phyloP scores from a whole-genome alignment of 768 basidiomycete species.

The Dictyophora rubrovolvata region DNA sequence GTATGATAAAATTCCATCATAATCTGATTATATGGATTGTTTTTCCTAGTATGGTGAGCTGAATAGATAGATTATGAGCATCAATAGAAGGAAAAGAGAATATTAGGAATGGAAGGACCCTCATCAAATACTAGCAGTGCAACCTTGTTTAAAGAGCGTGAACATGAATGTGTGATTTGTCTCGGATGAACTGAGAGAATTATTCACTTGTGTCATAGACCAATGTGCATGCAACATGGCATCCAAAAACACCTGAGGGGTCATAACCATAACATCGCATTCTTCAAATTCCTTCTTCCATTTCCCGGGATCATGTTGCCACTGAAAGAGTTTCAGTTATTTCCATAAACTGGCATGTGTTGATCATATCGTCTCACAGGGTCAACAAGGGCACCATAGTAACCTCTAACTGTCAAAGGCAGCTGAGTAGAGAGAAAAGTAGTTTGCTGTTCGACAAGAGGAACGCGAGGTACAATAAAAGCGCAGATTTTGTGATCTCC shows the following conservation, averaged over 20 bases:
- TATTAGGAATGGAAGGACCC: constrained; percentile 20
- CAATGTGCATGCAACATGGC: constrained; percentile 74
- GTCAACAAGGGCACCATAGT: constrained; percentile 63
- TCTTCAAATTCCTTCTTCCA: constrained; percentile 57
- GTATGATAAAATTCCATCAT: constrained; percentile 47
- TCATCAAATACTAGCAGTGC: constrained; percentile 49
- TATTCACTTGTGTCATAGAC: constrained; percentile 48
- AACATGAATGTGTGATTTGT: background rate
- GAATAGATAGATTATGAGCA: constrained; percentile 3
- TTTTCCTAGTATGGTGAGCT: constrained; percentile 42
- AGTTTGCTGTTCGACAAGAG: constrained; percentile 77
- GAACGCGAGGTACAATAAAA: constrained; percentile 79
- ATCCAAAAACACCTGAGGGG: constrained; percentile 79
- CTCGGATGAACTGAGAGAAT: background rate
- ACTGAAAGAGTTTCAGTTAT: background rate
- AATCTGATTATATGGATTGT: constrained; percentile 47
- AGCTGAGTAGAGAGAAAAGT: constrained; percentile 56
- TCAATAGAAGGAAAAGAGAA: background rate
- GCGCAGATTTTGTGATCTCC: constrained; percentile 48
- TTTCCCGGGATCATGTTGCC: constrained; percentile 17
- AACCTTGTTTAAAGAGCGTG: constrained; percentile 27
- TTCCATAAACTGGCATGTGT: background rate
- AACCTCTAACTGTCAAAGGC: constrained; percentile 53
- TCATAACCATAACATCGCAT: constrained; percentile 78
- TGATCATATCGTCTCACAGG: constrained; percentile 51